Evolutionary conservation across 305 asterid genomes (phyloP).

Genomic region (Fraxinus ornus): DNA sequence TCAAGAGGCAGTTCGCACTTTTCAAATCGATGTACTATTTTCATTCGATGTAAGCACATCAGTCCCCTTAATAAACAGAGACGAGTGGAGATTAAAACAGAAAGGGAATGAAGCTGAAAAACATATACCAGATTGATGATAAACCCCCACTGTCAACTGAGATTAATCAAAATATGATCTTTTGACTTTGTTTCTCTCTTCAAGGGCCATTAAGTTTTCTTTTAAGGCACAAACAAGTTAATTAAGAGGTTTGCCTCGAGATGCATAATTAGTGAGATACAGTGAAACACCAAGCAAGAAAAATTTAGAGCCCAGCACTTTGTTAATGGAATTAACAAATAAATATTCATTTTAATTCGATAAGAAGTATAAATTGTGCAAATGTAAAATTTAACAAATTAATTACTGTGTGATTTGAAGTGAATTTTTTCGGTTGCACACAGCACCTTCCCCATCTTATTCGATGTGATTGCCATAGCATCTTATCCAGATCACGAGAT

Average conservation of each 20-base stretch:
- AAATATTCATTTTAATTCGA: background rate
- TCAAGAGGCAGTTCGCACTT: conserved; percentile 97
- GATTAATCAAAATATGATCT: background rate
- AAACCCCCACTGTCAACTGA: background rate
- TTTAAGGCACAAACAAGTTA: background rate
- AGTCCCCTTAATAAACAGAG: conserved; percentile 62
- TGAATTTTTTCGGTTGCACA: background rate
- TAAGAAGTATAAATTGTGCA: background rate
- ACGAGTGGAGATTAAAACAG: conserved; percentile 3
- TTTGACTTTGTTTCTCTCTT: background rate
- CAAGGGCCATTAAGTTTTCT: background rate
- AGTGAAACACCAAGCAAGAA: background rate
- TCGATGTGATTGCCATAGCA: background rate
- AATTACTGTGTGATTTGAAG: background rate
- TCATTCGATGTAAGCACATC: conserved; percentile 90
- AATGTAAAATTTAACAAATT: background rate
- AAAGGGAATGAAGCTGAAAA: background rate
- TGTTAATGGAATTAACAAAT: background rate
- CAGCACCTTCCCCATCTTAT: background rate
- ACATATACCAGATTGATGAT: background rate
- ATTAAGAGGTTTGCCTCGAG: background rate
- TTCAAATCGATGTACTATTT: conserved; percentile 88
- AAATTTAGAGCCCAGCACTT: background rate
- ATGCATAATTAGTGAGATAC: background rate
- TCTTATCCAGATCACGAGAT: background rate